Conservation (phyloP, 2,329 filamentous ascomycete species). For the Chalaropsis ovoidea region DNA sequence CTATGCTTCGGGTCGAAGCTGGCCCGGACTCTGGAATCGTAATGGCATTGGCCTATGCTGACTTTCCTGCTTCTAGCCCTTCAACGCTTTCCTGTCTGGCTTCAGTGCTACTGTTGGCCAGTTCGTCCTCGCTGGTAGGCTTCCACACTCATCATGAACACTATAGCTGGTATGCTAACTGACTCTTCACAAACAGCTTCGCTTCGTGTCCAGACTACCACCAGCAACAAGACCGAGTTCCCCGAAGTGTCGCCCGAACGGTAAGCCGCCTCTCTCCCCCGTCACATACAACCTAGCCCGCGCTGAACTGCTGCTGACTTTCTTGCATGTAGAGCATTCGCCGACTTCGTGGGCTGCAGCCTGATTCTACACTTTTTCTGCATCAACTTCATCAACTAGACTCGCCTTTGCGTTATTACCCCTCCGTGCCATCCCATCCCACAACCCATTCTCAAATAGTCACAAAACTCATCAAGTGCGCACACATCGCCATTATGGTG, state of each 20-base stretch:
- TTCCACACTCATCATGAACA: not conserved
- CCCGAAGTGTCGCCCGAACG: conserved; percentile 67
- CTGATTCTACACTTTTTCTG: conserved; percentile 97
- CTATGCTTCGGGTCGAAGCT: not conserved
- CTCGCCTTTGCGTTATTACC: not conserved
- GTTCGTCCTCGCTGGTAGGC: conserved; percentile 81
- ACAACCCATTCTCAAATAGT: not conserved
- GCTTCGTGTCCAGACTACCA: conserved; percentile 83
- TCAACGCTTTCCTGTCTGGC: conserved; percentile 95
- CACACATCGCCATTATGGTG: conserved; percentile 4
- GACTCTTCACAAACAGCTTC: conserved; percentile 40
- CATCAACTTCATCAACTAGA: conserved; percentile 97
- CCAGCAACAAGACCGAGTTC: conserved; percentile 70
- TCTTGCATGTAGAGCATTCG: conserved; percentile 64
- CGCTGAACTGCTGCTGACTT: not conserved
- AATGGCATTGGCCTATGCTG: not conserved
- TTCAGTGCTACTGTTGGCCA: conserved; percentile 93
- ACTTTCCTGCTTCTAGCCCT: conserved; percentile 52
- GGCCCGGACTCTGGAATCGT: conserved; percentile 26
- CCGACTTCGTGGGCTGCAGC: conserved; percentile 91
- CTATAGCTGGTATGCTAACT: not conserved
- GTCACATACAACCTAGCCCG: not conserved
- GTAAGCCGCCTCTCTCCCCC: conserved; percentile 37
- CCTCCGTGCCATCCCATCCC: not conserved
- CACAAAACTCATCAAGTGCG: not conserved